These are phyloP conservation scores for Colletotrichum cordylinicola DNA, from an alignment of 2,329 filamentous ascomycete species.

Conservation along the genomic window DNA sequence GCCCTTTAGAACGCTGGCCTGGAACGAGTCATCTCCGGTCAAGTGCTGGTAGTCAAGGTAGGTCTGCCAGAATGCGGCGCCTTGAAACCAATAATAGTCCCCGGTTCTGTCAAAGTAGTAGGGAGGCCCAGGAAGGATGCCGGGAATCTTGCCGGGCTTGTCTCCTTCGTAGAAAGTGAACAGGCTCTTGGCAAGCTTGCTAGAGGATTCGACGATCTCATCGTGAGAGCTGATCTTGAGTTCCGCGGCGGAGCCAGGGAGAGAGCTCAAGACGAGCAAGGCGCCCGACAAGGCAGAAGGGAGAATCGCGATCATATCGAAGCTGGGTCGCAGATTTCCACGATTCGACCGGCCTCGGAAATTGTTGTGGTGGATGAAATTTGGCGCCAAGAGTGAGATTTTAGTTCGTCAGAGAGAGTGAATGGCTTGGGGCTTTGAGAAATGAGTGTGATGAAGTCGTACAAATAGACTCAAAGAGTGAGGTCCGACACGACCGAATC, in stretches of 20 bases:
- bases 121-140: constrained; percentile 31
- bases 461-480: background rate
- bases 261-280: background rate
- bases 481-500: background rate
- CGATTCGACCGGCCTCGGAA: accelerated
- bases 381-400: background rate
- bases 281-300: background rate
- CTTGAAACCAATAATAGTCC: constrained; percentile 42
- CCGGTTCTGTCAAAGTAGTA: constrained; percentile 11
- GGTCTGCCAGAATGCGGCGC: constrained; percentile 34
- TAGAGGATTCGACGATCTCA: constrained; percentile 24
- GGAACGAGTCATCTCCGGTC: constrained; percentile 56
- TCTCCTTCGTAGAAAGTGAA: constrained; percentile 35
- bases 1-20: constrained; percentile 48
- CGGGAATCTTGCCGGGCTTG: constrained; percentile 31
- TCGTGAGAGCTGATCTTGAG: constrained; percentile 13
- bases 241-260: background rate
- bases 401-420: background rate
- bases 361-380: background rate
- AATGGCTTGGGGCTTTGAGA: accelerated
- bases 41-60: constrained; percentile 46
- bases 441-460: background rate
- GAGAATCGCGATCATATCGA: background rate
- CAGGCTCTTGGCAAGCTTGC: constrained; percentile 32
- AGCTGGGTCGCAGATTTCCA: too few species aligned